Evolutionary conservation across 371 early-diverging fungal species (phyloP).

Genomic region (Apophysomyces variabilis): DNA sequence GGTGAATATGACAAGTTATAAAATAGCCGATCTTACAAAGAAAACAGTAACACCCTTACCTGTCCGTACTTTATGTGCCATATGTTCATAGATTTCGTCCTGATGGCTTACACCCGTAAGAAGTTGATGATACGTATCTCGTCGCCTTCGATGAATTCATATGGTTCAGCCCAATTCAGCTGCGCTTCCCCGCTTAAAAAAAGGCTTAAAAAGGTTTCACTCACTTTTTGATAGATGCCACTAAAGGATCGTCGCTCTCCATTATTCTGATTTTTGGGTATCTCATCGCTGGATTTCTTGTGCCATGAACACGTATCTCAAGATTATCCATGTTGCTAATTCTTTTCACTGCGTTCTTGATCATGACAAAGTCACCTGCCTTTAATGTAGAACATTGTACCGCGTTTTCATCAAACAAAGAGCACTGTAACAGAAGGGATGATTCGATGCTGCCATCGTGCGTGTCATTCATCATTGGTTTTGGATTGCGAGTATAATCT

Average conservation of each 20-base stretch:
- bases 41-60: not conserved
- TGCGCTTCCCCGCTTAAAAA: too few relatives aligned
- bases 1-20: not conserved
- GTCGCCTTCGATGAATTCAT: not conserved
- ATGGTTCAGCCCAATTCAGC: not conserved
- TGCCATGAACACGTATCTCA: constrained; percentile 20
- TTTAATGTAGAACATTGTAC: constrained; percentile 15
- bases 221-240: constrained; percentile 15
- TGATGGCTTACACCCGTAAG: not conserved
- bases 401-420: constrained; percentile 32
- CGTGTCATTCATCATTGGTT: constrained; percentile 1
- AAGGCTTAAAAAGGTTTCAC: not conserved
- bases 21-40: too few relatives aligned
- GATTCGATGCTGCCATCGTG: constrained; percentile 7
- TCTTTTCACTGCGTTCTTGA: constrained; percentile 13
- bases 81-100: not conserved
- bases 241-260: not conserved
- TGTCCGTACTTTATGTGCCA: constrained; percentile 6
- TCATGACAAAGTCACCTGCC: constrained; percentile 17
- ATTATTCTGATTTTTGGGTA: constrained; percentile 16
- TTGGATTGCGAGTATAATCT: constrained; percentile 30
- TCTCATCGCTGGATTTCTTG: not conserved
- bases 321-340: constrained; percentile 3
- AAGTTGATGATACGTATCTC: not conserved
- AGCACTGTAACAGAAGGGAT: constrained; percentile 20